Evolutionary conservation across 257 asterid genomes (phyloP), one percentile per base, ranked within the genome.

Genomic region (Nicotiana undulata): DNA sequence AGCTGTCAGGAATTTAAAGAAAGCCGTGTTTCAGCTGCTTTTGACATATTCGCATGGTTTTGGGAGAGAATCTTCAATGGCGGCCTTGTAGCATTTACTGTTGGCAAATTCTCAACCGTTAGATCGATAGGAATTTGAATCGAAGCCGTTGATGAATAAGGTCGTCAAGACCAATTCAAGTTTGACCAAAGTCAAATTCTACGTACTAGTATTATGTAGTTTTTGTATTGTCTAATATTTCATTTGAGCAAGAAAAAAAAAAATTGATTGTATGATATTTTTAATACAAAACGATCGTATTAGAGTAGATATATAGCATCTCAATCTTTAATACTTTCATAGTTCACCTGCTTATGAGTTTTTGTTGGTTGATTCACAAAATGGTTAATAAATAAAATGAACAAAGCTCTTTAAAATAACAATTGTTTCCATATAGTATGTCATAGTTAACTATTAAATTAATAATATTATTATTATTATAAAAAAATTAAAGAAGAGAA

Each of bases 1-100:
- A 58, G 7, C n/a, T 24, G 60, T 72, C 60, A 46, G 60, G 78
- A 20, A 49, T 5, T 72, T 72, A 15, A 72, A 22, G 79, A 74
- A 74, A 74, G 61, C 44, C 79, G 77, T 72, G 79, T 74, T 49
- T 1, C 20, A 22, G 15, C 78, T 12, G 78, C 78, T 72, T 46
- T 22, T 46, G 60, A 72, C 13, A 40, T 15, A 5, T 20, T 68
- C 77, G 3, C n/a, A 9, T 67, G 76, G 55, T 22, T 61, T 61
- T 11, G 2, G 32, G 17, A 24, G 11, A 63, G 4, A 18, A 4
- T 40, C 77, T 11, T 24, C 40, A 9, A 44, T 72, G 60, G 60
- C 78, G 60, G 78, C 60, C 34, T 44, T 66, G 31, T 11, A 22
- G 64, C 16, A 29, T 40, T 40, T 11, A 20, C 11, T 37, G 31